Evolutionary conservation across 2,329 filamentous ascomycete species (phyloP), one percentile per base, ranked within the genome.

Genomic region (Akanthomyces lecanii): DNA sequence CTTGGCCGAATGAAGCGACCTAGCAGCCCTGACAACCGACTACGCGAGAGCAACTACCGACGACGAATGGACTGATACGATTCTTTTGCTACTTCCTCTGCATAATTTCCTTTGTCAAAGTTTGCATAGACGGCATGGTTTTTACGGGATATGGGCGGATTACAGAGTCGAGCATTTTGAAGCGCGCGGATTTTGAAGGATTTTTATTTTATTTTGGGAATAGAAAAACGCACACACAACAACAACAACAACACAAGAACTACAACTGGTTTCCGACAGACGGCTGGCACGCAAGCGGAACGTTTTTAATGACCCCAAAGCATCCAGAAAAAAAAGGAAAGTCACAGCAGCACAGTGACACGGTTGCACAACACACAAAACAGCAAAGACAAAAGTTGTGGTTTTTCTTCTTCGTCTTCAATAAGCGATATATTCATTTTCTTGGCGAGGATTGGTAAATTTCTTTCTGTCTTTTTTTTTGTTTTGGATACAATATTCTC

Each of bases 21-120:
- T 66, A 79, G 80, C 36, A 87, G 84, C 62, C 74, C 74, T 3
- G 81, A 83, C 18, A 71, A 74, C 55, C 71, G 75, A 47, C 72
- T 74, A 11, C 75, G 79, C 52, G 82, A 85, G 61, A 71, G 77
- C 55, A 81, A 71, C 65, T 76, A 81, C 23, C 73, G 82, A 64
- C 70, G 76, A 60, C 73, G 75, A 45, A 66, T 74, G 63, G 70
- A 65, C 65, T 74, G 69, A 68, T 42, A 33, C 30, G 36, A 58
- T 25, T 14, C 11, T 51, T 54, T 54, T 25, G 36, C 51, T 40
- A 18, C 30, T 54, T 38, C n/a, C 40, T 54, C 11, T 54, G 11
- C 14, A 16, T 16, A 40, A 40, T 40, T 40, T 48, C 48, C 25
- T 28, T 40, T 30, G 52, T 38, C 30, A 16, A 8, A 28, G n/a